Percentiles rank a stretch among this genome's conserved stretches.
phyloP scores from a whole-genome alignment of 345 rosid species.

The Ricinus communis region DNA sequence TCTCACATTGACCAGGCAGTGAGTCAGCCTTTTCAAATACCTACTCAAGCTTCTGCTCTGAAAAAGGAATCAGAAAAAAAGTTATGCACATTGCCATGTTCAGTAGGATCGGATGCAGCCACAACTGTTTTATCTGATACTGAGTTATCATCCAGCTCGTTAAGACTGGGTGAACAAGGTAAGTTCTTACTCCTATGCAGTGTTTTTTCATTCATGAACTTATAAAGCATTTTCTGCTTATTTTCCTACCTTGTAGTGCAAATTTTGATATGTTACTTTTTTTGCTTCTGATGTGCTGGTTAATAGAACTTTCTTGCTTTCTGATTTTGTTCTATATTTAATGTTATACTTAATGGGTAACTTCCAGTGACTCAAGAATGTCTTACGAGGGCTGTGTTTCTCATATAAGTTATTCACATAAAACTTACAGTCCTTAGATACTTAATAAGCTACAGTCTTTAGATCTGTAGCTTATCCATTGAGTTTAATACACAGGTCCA shows the following conservation, averaged over 20 bases:
- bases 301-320: background rate
- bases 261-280: background rate
- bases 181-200: background rate
- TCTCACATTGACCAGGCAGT: slow-evolving; percentile 39
- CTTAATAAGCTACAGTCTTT: background rate
- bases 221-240: slow-evolving; percentile 3
- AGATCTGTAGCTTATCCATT: background rate
- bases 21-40: slow-evolving; percentile 27
- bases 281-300: background rate
- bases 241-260: background rate
- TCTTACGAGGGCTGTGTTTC: background rate
- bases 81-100: slow-evolving; percentile 15
- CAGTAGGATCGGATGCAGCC: slow-evolving; percentile 20
- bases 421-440: too few species aligned
- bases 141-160: slow-evolving; percentile 11
- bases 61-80: slow-evolving; percentile 27
- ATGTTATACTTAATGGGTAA: background rate
- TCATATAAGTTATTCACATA: background rate
- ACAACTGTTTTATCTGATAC: slow-evolving; percentile 17
- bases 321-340: background rate
- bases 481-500: slow-evolving; percentile 13
- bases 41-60: slow-evolving; percentile 24
- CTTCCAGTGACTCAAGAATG: background rate
- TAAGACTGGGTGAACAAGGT: slow-evolving; percentile 34
- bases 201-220: background rate